A percentile compares a stretch with the other conserved stretches of the same genome.
These are phyloP conservation scores for Cenchrus purpureus DNA, from an alignment of 176 grass and related monocot species.

Conservation along the genomic window DNA sequence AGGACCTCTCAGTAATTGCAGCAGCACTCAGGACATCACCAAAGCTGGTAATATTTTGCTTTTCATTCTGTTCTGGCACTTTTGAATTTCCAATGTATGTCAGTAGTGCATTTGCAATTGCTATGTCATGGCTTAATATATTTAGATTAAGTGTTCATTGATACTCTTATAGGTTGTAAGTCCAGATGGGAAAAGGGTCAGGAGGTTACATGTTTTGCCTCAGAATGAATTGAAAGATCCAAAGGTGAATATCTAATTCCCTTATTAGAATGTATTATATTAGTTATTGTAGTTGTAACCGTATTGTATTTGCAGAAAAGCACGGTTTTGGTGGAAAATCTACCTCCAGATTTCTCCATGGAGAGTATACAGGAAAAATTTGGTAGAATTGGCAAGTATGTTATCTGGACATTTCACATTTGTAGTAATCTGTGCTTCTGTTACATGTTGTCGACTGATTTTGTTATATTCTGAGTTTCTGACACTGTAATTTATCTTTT, in stretches of 20 bases:
- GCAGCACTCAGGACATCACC: slow-evolving; percentile 83
- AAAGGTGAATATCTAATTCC: slow-evolving; percentile 42
- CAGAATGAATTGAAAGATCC: slow-evolving; percentile 52
- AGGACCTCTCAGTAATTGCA: slow-evolving; percentile 70
- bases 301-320: slow-evolving; percentile 57
- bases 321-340: slow-evolving; percentile 84
- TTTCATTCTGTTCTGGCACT: not conserved
- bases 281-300: slow-evolving; percentile 24
- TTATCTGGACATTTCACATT: not conserved
- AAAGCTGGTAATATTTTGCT: slow-evolving; percentile 66
- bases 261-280: slow-evolving; percentile 26
- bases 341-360: slow-evolving; percentile 63
- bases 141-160: slow-evolving; percentile 9
- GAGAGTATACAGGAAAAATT: slow-evolving; percentile 74
- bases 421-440: not conserved
- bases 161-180: slow-evolving; percentile 66
- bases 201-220: slow-evolving; percentile 65
- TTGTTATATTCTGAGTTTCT: not conserved
- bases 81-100: not conserved
- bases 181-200: slow-evolving; percentile 75
- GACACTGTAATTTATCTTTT: slow-evolving; percentile 31
- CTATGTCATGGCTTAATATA: slow-evolving; percentile 2
- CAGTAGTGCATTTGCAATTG: not conserved
- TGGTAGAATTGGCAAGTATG: slow-evolving; percentile 74
- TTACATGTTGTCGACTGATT: slow-evolving; percentile 14